Evolutionary conservation across 2,329 filamentous ascomycete genomes (phyloP).

Genomic region (Purpureocillium takamizusanense): DNA sequence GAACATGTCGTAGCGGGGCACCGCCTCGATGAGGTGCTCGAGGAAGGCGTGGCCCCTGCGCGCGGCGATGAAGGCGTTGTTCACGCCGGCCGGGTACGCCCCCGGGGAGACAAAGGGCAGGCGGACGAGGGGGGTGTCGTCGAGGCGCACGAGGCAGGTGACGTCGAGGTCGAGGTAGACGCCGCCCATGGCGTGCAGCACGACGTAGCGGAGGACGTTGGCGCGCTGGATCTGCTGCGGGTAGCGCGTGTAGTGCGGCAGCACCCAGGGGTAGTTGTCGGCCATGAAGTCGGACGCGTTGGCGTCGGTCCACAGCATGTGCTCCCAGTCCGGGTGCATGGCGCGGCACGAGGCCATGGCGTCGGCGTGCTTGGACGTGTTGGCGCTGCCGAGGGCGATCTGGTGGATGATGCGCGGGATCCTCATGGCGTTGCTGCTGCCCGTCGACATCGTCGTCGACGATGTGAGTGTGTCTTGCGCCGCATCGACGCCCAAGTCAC

Average conservation of each 20-base stretch:
- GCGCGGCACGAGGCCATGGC: constrained; percentile 11
- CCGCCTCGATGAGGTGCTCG: constrained; percentile 7
- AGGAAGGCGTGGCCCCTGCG: constrained; percentile 10
- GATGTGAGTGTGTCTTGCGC: too few species aligned
- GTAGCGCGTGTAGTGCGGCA: constrained; percentile 12
- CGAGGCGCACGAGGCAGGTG: constrained; percentile 10
- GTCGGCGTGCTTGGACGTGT: constrained; percentile 22
- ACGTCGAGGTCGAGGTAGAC: constrained; percentile 16
- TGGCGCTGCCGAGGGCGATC: constrained; percentile 28
- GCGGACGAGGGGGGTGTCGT: constrained; percentile 10
- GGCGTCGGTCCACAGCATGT: constrained; percentile 13
- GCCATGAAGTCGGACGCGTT: constrained; percentile 13
- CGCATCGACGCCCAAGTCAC: too few species aligned
- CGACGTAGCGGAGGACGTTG: constrained; percentile 12
- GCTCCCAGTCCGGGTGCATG: constrained; percentile 12
- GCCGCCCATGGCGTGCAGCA: constrained; percentile 13
- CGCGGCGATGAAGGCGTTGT: constrained; percentile 13
- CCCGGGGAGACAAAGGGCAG: constrained; percentile 12
- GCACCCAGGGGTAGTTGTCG: constrained; percentile 11
- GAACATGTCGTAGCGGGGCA: constrained; percentile 12
- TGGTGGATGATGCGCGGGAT: constrained; percentile 14
- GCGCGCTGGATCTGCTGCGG: constrained; percentile 14
- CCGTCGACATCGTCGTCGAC: too few species aligned
- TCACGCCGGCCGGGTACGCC: constrained; percentile 13
- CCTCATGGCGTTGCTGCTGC: constrained; percentile 2